Percentiles rank a stretch among this genome's conserved stretches.
phyloP scores from a whole-genome alignment of 2,329 filamentous ascomycete species.

The Zasmidium angulare region DNA sequence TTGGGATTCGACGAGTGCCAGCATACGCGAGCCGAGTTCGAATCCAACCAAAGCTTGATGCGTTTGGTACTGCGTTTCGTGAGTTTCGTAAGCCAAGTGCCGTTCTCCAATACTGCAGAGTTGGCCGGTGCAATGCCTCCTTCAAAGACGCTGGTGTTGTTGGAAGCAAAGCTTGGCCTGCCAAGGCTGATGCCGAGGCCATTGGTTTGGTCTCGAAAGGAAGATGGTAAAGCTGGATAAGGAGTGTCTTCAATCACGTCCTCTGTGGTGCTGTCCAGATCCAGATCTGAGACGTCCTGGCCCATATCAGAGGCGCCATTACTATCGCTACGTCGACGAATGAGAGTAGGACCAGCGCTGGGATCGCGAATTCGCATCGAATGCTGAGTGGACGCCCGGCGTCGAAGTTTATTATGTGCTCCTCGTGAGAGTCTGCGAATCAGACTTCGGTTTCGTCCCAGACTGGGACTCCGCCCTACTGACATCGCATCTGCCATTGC shows the following conservation, averaged over 20 bases:
- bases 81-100: slow-evolving; percentile 76
- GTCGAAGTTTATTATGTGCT: slow-evolving; percentile 68
- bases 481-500: slow-evolving; percentile 64
- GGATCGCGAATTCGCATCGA: slow-evolving; percentile 73
- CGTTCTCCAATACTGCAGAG: slow-evolving; percentile 73
- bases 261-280: slow-evolving; percentile 57
- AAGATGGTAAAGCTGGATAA: slow-evolving; percentile 8
- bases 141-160: slow-evolving; percentile 36
- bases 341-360: slow-evolving; percentile 84
- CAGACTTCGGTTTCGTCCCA: slow-evolving; percentile 41
- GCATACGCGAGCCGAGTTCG: slow-evolving; percentile 78
- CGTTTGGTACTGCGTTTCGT: slow-evolving; percentile 76
- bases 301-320: slow-evolving; percentile 61
- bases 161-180: slow-evolving; percentile 34
- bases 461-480: slow-evolving; percentile 53
- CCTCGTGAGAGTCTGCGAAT: slow-evolving; percentile 84
- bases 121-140: slow-evolving; percentile 67
- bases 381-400: slow-evolving; percentile 75
- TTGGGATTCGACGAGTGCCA: slow-evolving; percentile 79
- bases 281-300: slow-evolving; percentile 51
- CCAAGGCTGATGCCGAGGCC: slow-evolving; percentile 43
- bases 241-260: slow-evolving; percentile 38
- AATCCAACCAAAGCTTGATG: slow-evolving; percentile 76
- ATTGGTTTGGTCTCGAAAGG: slow-evolving; percentile 35
- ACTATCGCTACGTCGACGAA: slow-evolving; percentile 86